These are phyloP conservation scores for Pugionium cornutum DNA, from an alignment of 345 rosid genomes.

Conservation along the genomic window DNA sequence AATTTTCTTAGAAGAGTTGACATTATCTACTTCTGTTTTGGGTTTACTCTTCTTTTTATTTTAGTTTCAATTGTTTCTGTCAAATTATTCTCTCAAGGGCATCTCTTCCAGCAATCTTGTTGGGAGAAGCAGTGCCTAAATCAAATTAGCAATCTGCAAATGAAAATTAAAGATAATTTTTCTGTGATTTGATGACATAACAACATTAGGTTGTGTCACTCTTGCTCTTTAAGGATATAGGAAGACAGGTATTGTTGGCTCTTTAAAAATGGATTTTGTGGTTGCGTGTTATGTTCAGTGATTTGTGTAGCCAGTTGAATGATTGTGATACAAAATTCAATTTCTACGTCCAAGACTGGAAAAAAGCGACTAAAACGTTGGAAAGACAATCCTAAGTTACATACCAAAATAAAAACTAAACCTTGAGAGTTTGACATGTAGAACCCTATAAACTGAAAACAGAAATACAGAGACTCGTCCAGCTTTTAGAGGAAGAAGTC, in stretches of 20 bases:
- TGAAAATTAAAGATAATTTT: slow-evolving; percentile 56
- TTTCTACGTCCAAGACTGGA: too few relatives aligned
- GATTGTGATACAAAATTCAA: too few relatives aligned
- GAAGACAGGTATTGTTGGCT: slow-evolving; percentile 13
- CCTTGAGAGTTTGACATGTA: slow-evolving; percentile 13
- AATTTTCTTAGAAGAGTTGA: too few relatives aligned
- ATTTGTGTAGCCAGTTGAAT: too few relatives aligned
- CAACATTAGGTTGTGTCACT: neutral
- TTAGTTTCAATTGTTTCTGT: slow-evolving; percentile 12
- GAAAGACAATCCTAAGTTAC: too few relatives aligned
- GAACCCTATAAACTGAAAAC: slow-evolving; percentile 10
- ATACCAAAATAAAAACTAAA: slow-evolving; percentile 4
- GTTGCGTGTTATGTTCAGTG: too few relatives aligned
- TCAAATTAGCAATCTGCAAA: slow-evolving; percentile 70
- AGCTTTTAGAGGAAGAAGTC: slow-evolving; percentile 13
- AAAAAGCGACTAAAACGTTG: too few relatives aligned
- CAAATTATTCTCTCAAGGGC: slow-evolving; percentile 59
- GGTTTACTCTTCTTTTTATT: neutral
- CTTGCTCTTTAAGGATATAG: slow-evolving; percentile 28
- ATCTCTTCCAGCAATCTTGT: slow-evolving; percentile 94
- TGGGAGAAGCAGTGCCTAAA: slow-evolving; percentile 89
- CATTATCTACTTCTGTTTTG: slow-evolving; percentile 25
- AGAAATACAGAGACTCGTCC: neutral
- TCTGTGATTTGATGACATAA: slow-evolving; percentile 50
- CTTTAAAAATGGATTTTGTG: neutral